Percentiles rank a stretch among this genome's conserved stretches.
These are phyloP conservation scores for Trichoderma sp. DNA, from an alignment of 2,329 filamentous ascomycete species.

Conservation along the genomic window DNA sequence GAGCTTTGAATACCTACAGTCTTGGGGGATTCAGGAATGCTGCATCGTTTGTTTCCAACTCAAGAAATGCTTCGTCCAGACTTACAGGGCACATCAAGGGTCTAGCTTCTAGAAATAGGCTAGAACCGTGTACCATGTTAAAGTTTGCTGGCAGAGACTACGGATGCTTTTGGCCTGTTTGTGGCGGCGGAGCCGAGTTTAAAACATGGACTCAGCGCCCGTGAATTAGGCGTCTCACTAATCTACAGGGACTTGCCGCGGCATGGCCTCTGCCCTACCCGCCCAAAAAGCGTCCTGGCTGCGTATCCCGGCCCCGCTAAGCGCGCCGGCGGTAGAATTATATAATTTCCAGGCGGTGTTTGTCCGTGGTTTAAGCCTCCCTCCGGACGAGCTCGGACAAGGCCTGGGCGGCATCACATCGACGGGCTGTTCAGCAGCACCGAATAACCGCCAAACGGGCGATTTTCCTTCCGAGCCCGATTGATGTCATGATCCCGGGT, in stretches of 20 bases:
- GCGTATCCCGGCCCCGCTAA: neutral
- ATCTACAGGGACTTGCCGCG: neutral
- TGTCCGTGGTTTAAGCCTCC: neutral
- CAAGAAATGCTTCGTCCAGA: neutral
- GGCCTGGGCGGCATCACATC: neutral
- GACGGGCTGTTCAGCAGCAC: neutral
- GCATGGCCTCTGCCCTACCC: neutral
- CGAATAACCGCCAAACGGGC: neutral
- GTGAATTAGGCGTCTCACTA: neutral
- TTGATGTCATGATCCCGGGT: neutral
- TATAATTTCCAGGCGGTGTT: neutral
- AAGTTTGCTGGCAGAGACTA: neutral
- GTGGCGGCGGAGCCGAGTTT: neutral
- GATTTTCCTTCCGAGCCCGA: neutral
- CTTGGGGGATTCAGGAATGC: neutral
- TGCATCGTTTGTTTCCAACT: neutral
- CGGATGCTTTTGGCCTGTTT: neutral
- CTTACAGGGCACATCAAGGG: neutral
- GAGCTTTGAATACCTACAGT: neutral
- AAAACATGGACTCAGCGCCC: neutral
- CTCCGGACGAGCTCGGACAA: constrained; percentile 9
- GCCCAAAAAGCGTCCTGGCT: too few species aligned
- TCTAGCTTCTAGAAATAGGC: neutral
- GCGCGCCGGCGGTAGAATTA: neutral
- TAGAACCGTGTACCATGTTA: neutral